Base-by-base conservation (phyloP, 1,139 yeast genomes). In the Hanseniaspora uvarum region DNA sequence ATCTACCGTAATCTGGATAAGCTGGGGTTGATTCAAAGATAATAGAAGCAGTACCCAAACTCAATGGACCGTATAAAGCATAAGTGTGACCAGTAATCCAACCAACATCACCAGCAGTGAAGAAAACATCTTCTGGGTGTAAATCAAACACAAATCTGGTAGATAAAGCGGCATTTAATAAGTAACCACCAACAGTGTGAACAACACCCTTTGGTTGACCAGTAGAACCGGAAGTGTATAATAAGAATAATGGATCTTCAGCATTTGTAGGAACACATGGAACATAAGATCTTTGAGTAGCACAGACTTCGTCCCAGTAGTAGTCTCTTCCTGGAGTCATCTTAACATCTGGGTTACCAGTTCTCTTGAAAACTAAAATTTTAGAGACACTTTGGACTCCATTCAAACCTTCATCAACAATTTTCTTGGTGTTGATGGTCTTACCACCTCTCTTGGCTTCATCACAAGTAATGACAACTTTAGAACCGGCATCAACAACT, bases 71-170 rank as follows among this genome's bases (percentile, higher is more conserved):
- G 68, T 92, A 92, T 58, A 89, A 75, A 37, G 95, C 96, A 66
- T 92, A 92, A 38, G 97, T 84, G 72, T 92, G 98, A 63, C 98
- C 98, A 41, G 98, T 92, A 68, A 92, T 92, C 98, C 98, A 92
- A 69, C 98, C 98, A 54, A 92, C 95, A 70, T 92, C 98, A 69
- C 97, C 97, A 54, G 97, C 96, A 53, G 97, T 89, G 76, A 92
- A 92, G 58, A 92, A 75, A 54, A 85, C 78, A 70, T 92, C 98
- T 63, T 85, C 84, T 54, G 82, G 79, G 68, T 87, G 95, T 56
- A 92, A 77, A 70, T 94, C 98, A 68, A 92, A 92, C 56, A 89
- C 86, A 70, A 89, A 92, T 70, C 83, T 86, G 57, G 96, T 86
- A 56, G 97, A 87, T 72, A 89, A 73, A 54, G 95, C 94, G 47